Conservation (phyloP, 257 asterid species). For the Anisodus tanguticus region DNA sequence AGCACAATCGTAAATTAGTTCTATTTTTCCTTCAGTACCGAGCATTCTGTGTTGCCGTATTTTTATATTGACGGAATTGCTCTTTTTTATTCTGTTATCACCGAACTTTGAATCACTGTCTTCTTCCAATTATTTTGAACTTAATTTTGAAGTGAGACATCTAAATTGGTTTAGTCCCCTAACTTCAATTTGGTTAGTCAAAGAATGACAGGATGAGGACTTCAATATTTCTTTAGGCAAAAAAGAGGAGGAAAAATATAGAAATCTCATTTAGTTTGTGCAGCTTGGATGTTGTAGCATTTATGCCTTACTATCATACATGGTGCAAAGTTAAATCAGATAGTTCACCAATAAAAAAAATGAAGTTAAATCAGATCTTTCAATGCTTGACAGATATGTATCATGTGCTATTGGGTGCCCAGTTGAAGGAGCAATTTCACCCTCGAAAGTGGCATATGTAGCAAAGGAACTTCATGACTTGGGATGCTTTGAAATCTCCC, state of each 20-base stretch:
- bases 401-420: conserved; percentile 95
- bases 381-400: conserved; percentile 59
- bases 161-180: neutral
- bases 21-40: neutral
- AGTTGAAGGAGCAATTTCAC: conserved; percentile 75
- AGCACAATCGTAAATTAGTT: neutral
- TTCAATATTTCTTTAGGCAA: neutral
- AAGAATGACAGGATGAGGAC: neutral
- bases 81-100: neutral
- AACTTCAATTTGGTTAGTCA: neutral
- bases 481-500: conserved; percentile 96
- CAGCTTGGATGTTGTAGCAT: conserved; percentile 16
- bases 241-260: neutral
- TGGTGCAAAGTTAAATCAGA: neutral
- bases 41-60: conserved; percentile 1
- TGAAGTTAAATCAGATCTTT: conserved; percentile 28
- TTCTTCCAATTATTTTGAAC: neutral
- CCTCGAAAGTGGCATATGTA: conserved; percentile 82
- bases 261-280: neutral
- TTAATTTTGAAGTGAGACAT: neutral
- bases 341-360: too few relatives aligned
- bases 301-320: neutral
- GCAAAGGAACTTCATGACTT: conserved; percentile 90
- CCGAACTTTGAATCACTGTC: neutral
- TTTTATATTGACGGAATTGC: conserved; percentile 30